Evolutionary conservation across 441 rosid species (phyloP).

Genomic region (Populus hybrid): DNA sequence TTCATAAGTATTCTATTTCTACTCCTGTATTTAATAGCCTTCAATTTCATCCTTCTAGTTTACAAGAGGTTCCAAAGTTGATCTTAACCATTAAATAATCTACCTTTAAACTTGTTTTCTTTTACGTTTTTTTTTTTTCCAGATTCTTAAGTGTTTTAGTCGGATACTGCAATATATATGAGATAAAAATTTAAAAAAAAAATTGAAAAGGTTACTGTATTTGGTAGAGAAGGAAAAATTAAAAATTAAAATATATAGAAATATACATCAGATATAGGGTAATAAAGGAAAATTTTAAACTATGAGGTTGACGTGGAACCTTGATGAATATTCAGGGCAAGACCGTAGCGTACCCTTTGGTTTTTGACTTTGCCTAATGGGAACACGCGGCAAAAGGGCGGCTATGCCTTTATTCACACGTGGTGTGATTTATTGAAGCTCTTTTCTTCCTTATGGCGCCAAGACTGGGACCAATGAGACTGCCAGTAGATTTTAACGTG

Average conservation of each 20-base stretch:
- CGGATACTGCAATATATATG: neutral
- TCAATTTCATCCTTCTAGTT: too few relatives aligned
- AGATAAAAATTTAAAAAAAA: too few relatives aligned
- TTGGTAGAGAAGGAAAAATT: neutral
- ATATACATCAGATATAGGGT: neutral
- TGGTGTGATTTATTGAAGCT: neutral
- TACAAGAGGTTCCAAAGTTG: neutral
- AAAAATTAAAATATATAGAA: too few relatives aligned
- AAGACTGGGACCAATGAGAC: neutral
- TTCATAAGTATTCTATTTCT: neutral
- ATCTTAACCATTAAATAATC: neutral
- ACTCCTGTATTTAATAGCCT: neutral
- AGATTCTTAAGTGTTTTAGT: too few relatives aligned
- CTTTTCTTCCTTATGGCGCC: neutral
- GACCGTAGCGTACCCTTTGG: neutral
- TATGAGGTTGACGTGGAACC: neutral
- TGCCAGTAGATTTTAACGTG: neutral
- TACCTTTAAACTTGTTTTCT: too few relatives aligned
- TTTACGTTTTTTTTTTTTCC: too few relatives aligned
- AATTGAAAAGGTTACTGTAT: neutral
- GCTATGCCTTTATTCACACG: neutral
- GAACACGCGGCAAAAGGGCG: neutral
- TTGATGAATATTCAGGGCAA: neutral
- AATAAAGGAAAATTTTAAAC: too few relatives aligned
- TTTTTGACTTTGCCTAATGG: neutral